These are phyloP conservation scores for Maudiozyma pseudohumilis DNA, from an alignment of 805 yeast genomes.

Conservation along the genomic window DNA sequence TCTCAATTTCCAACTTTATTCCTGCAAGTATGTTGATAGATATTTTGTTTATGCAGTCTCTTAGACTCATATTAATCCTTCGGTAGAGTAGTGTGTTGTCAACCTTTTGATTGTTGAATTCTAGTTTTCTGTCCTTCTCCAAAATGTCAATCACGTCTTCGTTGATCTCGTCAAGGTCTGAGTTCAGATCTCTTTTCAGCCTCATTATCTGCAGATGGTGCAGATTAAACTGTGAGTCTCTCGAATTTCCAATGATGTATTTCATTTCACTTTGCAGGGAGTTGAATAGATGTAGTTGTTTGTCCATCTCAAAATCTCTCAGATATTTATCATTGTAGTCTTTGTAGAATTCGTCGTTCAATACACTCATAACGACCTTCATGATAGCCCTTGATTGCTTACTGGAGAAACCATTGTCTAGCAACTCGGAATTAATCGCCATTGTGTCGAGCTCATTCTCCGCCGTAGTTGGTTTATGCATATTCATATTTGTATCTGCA, in stretches of 20 bases:
- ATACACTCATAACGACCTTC: slow-evolving; percentile 27
- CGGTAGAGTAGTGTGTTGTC: slow-evolving; percentile 72
- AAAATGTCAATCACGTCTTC: slow-evolving; percentile 47
- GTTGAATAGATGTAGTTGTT: slow-evolving; percentile 79
- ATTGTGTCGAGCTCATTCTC: slow-evolving; percentile 25
- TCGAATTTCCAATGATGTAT: slow-evolving; percentile 62
- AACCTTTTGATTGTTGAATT: slow-evolving; percentile 75
- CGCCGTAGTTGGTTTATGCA: slow-evolving; percentile 22
- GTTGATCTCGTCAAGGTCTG: slow-evolving; percentile 66
- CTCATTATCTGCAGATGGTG: slow-evolving; percentile 56
- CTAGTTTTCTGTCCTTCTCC: slow-evolving; percentile 72
- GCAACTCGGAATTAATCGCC: slow-evolving; percentile 10
- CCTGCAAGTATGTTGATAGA: slow-evolving; percentile 74
- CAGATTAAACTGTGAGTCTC: slow-evolving; percentile 62
- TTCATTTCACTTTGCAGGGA: slow-evolving; percentile 84
- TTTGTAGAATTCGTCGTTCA: slow-evolving; percentile 34
- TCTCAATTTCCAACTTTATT: slow-evolving; percentile 77
- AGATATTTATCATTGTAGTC: slow-evolving; percentile 31
- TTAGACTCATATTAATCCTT: slow-evolving; percentile 56
- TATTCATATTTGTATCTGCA: slow-evolving; percentile 17
- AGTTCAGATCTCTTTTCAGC: slow-evolving; percentile 61
- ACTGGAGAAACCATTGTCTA: slow-evolving; percentile 12
- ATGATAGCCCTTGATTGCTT: slow-evolving; percentile 19
- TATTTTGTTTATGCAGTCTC: slow-evolving; percentile 77
- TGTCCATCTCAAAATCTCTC: slow-evolving; percentile 59